Evolutionary conservation across 176 grass and related monocot species (phyloP).

Genomic region (Calamus simplicifolius): DNA sequence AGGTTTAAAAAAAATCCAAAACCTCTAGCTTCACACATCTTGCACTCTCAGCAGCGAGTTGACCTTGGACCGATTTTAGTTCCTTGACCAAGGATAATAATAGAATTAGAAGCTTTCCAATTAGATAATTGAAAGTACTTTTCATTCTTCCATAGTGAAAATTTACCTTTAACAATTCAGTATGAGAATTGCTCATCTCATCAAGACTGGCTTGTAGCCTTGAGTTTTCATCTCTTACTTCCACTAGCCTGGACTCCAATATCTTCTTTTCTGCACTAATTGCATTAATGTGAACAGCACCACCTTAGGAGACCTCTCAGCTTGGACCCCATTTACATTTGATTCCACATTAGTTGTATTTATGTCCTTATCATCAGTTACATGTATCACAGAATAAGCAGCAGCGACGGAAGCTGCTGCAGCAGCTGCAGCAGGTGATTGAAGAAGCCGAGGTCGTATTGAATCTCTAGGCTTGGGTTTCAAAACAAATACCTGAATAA

Average conservation of each 20-base stretch:
- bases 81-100: conserved; percentile 49
- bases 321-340: conserved; percentile 47
- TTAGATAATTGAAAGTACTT: conserved; percentile 1
- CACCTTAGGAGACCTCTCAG: conserved; percentile 43
- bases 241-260: conserved; percentile 50
- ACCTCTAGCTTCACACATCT: conserved; percentile 91
- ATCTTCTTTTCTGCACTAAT: conserved; percentile 47
- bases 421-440: conserved; percentile 67
- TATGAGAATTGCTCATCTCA: conserved; percentile 38
- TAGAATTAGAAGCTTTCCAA: not conserved
- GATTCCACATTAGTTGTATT: conserved; percentile 37
- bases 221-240: conserved; percentile 57
- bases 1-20: conserved; percentile 16
- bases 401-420: conserved; percentile 78
- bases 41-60: conserved; percentile 71
- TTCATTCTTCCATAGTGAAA: conserved; percentile 14
- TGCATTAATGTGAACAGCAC: conserved; percentile 34
- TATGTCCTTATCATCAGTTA: conserved; percentile 51
- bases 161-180: conserved; percentile 77
- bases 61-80: conserved; percentile 80
- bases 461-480: conserved; percentile 63
- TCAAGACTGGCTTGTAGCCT: conserved; percentile 65
- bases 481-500: conserved; percentile 74
- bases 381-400: conserved; percentile 70
- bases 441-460: conserved; percentile 57